Evolutionary conservation across 2,329 filamentous ascomycete genomes (phyloP).

Genomic region (Cryphonectria naterciae): DNA sequence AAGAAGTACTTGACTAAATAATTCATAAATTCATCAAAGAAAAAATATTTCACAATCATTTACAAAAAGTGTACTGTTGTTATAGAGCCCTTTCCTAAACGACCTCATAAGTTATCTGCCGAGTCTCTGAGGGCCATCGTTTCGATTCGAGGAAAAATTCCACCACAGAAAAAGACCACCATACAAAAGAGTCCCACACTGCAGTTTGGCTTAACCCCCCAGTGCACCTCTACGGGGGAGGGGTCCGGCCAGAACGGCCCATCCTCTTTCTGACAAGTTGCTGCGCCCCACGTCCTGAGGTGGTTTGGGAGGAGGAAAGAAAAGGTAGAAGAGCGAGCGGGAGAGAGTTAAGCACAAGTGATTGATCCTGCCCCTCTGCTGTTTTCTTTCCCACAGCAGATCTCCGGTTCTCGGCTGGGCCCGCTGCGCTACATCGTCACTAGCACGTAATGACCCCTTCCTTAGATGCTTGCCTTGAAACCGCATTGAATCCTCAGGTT

Average conservation of each 20-base stretch:
- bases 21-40: not conserved
- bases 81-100: not conserved
- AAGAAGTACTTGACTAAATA: not conserved
- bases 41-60: not conserved
- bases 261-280: not conserved
- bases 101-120: not conserved
- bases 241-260: constrained; percentile 17
- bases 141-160: constrained; percentile 14
- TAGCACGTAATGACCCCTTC: no score
- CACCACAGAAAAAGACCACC: constrained; percentile 4
- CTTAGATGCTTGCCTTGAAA: no score
- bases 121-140: not conserved
- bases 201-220: not conserved
- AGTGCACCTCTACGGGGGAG: not conserved
- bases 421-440: not conserved
- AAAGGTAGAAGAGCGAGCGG: no score
- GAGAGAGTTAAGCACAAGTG: no score
- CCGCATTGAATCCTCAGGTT: no score
- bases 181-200: constrained; percentile 19
- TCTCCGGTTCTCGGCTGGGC: constrained; percentile 7
- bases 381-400: constrained; percentile 5
- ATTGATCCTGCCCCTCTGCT: not conserved
- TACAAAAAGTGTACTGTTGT: no score
- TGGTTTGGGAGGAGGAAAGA: not conserved
- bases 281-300: not conserved